Conservation (phyloP, 2,329 filamentous ascomycete genomes). For the Fulvia fulva region DNA sequence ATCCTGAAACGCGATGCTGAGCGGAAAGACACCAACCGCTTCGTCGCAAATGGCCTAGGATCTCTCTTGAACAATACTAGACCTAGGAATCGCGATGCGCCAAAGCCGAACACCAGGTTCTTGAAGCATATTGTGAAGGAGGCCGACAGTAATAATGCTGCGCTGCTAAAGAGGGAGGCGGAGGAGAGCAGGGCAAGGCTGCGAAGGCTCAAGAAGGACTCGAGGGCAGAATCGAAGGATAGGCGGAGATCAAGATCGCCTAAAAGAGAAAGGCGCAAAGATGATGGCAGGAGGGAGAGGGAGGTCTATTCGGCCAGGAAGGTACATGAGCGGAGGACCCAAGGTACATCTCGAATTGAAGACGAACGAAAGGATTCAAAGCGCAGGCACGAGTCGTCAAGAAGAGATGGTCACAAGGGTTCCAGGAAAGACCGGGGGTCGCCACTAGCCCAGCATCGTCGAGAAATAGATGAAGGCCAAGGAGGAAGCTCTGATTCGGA, state of each 20-base stretch:
- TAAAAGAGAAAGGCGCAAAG: constrained; percentile 3
- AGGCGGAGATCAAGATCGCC: constrained; percentile 8
- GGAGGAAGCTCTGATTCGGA: constrained; percentile 52
- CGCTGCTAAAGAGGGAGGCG: constrained; percentile 76
- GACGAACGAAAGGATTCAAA: neutral
- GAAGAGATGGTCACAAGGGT: neutral
- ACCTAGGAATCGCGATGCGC: constrained; percentile 41
- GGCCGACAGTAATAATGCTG: constrained; percentile 84
- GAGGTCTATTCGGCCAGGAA: neutral
- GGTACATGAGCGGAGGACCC: neutral
- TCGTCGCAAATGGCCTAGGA: constrained; percentile 11
- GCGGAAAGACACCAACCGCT: constrained; percentile 42
- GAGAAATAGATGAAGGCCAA: neutral
- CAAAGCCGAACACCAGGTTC: constrained; percentile 89
- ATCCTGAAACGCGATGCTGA: constrained; percentile 78
- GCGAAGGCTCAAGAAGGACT: constrained; percentile 46
- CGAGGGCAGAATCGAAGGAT: constrained; percentile 9
- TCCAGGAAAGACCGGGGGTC: neutral
- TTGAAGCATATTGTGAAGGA: constrained; percentile 82
- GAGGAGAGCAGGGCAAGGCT: constrained; percentile 72
- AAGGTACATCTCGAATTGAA: neutral
- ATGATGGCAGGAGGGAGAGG: neutral
- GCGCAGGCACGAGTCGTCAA: neutral
- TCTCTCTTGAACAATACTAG: constrained; percentile 9
- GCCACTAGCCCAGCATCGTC: neutral